Conservation (phyloP, 2,329 filamentous ascomycete genomes). For the Parastagonospora nodorum region DNA sequence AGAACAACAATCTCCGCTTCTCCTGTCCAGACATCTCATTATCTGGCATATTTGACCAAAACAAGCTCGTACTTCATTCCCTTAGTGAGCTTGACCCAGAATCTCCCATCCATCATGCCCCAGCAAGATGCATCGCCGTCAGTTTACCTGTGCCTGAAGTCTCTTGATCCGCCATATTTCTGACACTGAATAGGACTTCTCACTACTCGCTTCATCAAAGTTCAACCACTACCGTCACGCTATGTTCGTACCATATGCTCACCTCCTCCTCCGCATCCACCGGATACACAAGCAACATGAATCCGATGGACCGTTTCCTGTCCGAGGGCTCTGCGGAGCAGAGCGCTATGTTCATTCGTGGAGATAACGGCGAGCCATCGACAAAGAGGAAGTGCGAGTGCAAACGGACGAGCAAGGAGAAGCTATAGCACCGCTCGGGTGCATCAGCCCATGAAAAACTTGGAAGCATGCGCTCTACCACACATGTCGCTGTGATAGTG, state of each 20-base stretch:
- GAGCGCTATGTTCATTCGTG: slow-evolving; percentile 22
- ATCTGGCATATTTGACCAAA: no score
- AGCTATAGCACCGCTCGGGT: no score
- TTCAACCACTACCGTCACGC: neutral
- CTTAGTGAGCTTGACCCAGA: neutral
- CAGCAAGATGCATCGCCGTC: neutral
- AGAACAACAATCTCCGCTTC: neutral
- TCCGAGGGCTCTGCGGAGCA: slow-evolving; percentile 25
- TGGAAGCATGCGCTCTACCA: no score
- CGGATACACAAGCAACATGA: slow-evolving; percentile 3
- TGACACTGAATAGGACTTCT: neutral
- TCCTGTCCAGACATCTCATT: no score
- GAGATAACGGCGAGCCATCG: slow-evolving; percentile 21
- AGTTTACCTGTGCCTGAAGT: no score
- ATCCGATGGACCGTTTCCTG: slow-evolving; percentile 30
- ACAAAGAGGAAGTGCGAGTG: slow-evolving; percentile 21
- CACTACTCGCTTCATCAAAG: neutral
- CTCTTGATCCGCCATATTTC: no score
- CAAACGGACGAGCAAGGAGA: neutral
- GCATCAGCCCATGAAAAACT: no score
- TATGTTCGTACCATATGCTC: neutral
- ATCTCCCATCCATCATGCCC: neutral
- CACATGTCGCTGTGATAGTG: no score
- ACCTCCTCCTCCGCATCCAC: neutral
- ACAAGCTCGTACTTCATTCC: neutral